These are phyloP conservation scores for Ulota crispa DNA, from an alignment of 225 moss, liverwort and hornwort genomes.

Conservation along the genomic window DNA sequence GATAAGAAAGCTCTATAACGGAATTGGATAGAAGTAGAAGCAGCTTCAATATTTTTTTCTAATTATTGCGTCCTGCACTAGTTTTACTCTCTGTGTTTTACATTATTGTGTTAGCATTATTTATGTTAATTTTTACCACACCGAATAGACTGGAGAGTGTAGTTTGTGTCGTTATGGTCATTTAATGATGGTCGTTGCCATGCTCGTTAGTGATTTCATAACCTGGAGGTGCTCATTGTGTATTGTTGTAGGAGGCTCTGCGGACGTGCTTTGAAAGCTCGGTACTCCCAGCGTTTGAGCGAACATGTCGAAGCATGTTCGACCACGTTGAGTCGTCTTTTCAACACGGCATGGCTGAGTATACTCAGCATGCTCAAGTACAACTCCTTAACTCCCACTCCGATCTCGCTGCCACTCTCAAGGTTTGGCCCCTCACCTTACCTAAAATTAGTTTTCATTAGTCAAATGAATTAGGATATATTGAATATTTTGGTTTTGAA, in stretches of 20 bases:
- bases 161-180: not conserved
- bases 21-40: slow-evolving; percentile 2
- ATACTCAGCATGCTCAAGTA: slow-evolving; percentile 84
- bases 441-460: not conserved
- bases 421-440: slow-evolving; percentile 41
- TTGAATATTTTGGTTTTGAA: not conserved
- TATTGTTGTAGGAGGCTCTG: slow-evolving; percentile 68
- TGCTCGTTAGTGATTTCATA: slow-evolving; percentile 1
- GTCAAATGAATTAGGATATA: not conserved
- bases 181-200: not conserved
- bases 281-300: slow-evolving; percentile 86
- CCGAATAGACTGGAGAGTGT: not conserved
- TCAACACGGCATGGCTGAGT: slow-evolving; percentile 85
- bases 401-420: slow-evolving; percentile 71
- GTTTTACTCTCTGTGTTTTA: not conserved
- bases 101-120: not conserved
- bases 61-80: not conserved
- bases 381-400: slow-evolving; percentile 78
- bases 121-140: not conserved
- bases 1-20: slow-evolving; percentile 10
- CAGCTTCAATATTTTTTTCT: not conserved
- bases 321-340: slow-evolving; percentile 90
- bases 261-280: slow-evolving; percentile 82
- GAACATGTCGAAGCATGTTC: slow-evolving; percentile 92
- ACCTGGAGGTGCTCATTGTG: slow-evolving; percentile 7